These are phyloP conservation scores for Sclerotiophoma versabilis DNA, from an alignment of 2,329 filamentous ascomycete species.

Conservation along the genomic window DNA sequence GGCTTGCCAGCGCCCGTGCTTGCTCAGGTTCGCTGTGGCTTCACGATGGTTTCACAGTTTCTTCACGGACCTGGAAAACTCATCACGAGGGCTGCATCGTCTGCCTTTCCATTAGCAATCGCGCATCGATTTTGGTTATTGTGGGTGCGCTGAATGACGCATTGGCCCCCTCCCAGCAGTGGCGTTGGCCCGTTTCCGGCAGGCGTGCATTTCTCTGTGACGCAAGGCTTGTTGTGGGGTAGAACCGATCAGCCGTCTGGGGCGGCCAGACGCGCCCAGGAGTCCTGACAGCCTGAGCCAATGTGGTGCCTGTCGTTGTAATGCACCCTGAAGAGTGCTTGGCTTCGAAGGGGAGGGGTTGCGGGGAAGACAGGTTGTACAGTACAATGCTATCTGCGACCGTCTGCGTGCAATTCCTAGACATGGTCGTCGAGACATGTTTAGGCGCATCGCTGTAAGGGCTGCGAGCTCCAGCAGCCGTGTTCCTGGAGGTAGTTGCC, in stretches of 20 bases:
- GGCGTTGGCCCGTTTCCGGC: constrained; percentile 29
- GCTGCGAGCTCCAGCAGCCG: constrained; percentile 15
- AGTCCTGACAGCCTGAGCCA: constrained; percentile 13
- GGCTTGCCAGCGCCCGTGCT: constrained; percentile 19
- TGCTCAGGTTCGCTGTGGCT: neutral
- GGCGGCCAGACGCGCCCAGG: constrained; percentile 20
- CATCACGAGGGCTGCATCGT: constrained; percentile 18
- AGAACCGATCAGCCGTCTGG: constrained; percentile 21
- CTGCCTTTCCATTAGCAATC: constrained; percentile 18
- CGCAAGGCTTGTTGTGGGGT: constrained; percentile 24
- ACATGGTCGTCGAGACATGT: constrained; percentile 14
- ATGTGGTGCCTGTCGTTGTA: constrained; percentile 13
- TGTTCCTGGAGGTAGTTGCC: constrained; percentile 22
- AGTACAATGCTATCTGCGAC: neutral
- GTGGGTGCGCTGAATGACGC: constrained; percentile 25
- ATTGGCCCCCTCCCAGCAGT: constrained; percentile 14
- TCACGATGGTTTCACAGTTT: constrained; percentile 3
- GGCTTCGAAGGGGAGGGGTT: constrained; percentile 11
- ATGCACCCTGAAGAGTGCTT: constrained; percentile 14
- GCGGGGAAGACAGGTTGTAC: constrained; percentile 8
- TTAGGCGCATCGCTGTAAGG: constrained; percentile 3
- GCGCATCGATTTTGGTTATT: constrained; percentile 12
- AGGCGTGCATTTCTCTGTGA: constrained; percentile 15
- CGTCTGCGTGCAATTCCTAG: constrained; percentile 1
- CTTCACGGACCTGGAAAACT: constrained; percentile 5